Percentiles rank a stretch among this genome's conserved stretches.
These are phyloP conservation scores for Penicillium brevicompactum DNA, from an alignment of 2,329 filamentous ascomycete species.

Conservation along the genomic window DNA sequence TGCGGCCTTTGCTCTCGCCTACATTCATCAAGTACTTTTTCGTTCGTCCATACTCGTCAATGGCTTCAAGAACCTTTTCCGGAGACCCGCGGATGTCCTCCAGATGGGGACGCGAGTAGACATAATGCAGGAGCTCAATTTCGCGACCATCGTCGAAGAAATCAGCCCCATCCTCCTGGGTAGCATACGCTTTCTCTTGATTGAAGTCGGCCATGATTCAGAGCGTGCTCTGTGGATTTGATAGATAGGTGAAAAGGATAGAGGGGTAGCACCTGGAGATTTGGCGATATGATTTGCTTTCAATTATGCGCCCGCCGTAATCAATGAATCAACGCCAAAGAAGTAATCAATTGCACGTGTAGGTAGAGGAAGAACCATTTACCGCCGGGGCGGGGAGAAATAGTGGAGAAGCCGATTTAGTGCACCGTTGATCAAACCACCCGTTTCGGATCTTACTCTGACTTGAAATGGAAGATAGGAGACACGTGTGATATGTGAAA, in stretches of 20 bases:
- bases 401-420: not conserved
- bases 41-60: constrained; percentile 64
- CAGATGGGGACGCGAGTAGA: constrained; percentile 64
- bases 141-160: constrained; percentile 59
- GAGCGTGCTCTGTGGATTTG: not conserved
- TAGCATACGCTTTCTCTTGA: not conserved
- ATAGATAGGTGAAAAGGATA: not conserved
- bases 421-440: not conserved
- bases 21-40: constrained; percentile 77
- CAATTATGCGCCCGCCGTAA: too few species aligned
- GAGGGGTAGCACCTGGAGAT: not conserved
- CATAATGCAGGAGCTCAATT: constrained; percentile 69
- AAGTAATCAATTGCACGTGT: too few species aligned
- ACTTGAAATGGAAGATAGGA: not conserved
- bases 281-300: too few species aligned
- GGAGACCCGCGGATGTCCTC: constrained; percentile 67
- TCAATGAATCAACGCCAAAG: too few species aligned
- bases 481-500: not conserved
- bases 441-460: not conserved
- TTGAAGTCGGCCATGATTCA: not conserved
- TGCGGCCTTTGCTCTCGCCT: constrained; percentile 71
- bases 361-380: too few species aligned
- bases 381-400: not conserved
- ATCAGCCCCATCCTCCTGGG: not conserved
- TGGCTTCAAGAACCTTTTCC: constrained; percentile 64